Base-by-base conservation (phyloP, 1,284 basidiomycete species). In the Tylopilus sp. region DNA sequence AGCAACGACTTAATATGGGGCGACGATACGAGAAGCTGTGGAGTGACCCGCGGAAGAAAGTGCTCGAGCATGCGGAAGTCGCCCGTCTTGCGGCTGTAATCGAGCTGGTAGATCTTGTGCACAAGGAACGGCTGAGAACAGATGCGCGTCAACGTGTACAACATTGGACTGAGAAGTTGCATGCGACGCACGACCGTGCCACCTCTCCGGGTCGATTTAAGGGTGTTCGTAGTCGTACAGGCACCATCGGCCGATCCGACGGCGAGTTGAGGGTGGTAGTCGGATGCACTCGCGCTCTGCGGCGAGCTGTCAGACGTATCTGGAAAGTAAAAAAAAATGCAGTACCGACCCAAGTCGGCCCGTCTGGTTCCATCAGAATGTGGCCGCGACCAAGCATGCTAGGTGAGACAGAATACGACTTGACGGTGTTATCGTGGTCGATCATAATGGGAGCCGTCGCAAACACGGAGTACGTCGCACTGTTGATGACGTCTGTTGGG, bases 231-330 rank as follows among this genome's bases (percentile, higher is more conserved):
- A 0, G 85, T 86, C 29, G 73, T 73, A 60, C 77, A 89, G 1
- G 82, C 76, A 1, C 95, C 95, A 67, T 97, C 93, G 1, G 89
- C 81, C 3, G 84, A 83, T 5, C 84, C 88, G 6, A 87, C 77
- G 0, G 87, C 89, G 10, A 95, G 67, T 61, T 92, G 89, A 6
- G 91, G 84, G 61, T 97, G 94, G 61, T 86, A 89, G 46, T 94
- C 89, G 0, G 92, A 95, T 1, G 82, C 75, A 43, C 75, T 72
- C 13, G 95, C 66, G 51, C 76, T 81, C 91, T 95, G 58, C 18
- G 12, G 30, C 15, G 41, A 46, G 33, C n/a, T 6, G 11, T 52
- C 19, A 42, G 26, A 34, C 12, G 6, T 18, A 11, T 29, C n/a
- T 6, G 25, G n/a, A 34, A 16, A 29, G 26, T 13, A 16, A 25